Conservation (phyloP, 192 early-diverging fungal genomes). For the Podila horticola region DNA sequence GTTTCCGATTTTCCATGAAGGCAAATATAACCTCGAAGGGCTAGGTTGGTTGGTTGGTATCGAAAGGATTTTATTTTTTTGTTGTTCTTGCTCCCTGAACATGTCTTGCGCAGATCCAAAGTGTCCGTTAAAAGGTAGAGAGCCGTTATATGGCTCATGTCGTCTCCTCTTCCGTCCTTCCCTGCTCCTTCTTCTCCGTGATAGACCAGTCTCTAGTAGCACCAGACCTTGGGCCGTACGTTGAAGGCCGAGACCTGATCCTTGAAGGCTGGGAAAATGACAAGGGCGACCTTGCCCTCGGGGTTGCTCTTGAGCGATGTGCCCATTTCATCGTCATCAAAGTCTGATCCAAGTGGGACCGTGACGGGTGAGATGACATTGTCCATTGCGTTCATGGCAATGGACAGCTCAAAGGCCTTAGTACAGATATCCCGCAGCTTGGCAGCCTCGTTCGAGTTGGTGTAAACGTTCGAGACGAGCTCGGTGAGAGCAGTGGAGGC, state of each 20-base stretch:
- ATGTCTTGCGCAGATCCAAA: background rate
- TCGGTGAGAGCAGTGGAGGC: constrained; percentile 17
- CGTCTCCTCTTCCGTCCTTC: background rate
- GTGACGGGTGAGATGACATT: constrained; percentile 18
- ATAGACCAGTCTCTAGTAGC: constrained; percentile 8
- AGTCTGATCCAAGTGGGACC: constrained; percentile 13
- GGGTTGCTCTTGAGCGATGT: constrained; percentile 43
- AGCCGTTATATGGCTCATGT: too few relatives aligned
- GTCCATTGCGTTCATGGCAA: constrained; percentile 43
- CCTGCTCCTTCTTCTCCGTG: background rate
- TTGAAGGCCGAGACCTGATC: constrained; percentile 30
- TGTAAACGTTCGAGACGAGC: constrained; percentile 28
- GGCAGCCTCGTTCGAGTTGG: constrained; percentile 38
- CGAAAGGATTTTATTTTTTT: too few relatives aligned
- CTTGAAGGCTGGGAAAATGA: constrained; percentile 41
- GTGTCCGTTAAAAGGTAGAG: background rate
- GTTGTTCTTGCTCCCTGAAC: background rate
- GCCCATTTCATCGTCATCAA: constrained; percentile 45
- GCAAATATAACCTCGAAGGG: too few relatives aligned
- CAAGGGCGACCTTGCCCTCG: constrained; percentile 45
- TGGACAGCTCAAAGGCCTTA: constrained; percentile 45
- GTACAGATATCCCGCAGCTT: constrained; percentile 40
- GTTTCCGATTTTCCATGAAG: background rate
- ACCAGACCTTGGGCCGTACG: constrained; percentile 46
- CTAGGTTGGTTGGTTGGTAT: too few relatives aligned